Evolutionary conservation across 306 rosid genomes (phyloP), one percentile per base, ranked within the genome.

Genomic region (Castanea sativa): DNA sequence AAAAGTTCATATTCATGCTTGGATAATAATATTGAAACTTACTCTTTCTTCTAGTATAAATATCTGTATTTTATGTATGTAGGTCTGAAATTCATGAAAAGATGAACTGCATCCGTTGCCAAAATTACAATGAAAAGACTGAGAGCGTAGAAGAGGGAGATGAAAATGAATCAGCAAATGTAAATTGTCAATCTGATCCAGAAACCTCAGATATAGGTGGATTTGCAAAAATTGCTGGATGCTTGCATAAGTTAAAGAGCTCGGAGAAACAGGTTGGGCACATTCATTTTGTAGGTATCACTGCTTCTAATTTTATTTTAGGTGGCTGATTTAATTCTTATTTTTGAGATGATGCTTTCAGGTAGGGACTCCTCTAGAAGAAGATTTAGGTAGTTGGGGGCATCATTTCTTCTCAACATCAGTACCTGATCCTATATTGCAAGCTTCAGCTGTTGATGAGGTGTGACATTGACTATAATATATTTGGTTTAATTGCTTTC

Each of bases 401-500:
- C 99, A 94, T 86, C 99, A 94, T 86, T 92, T 88, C 77, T 79
- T 38, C 83, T 79, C 99, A 70, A 65, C 87, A 55, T 82, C 99
- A 56, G 97, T 92, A 20, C 99, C 99, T 3, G 99, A 94, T 86
- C 69, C 88, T 74, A 91, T 92, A 71, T 87, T 94, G 64, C 99
- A 90, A 89, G 95, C 92, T 87, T 91, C 99, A 79, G 95, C 97
- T 25, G 99, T 95, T 12, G 95, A 91, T 86, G 97, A 92, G 97
- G 99, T 94, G 80, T 80, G 87, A 29, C 55, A 45, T 59, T 69
- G 45, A 78, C 73, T 79, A 13, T 73, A 41, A 30, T 20, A 43
- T 55, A 59, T 73, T 61, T 68, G 35, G 30, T 25, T 38, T 78
- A 14, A 68, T 57, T 25, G 52, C 32, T 23, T 63, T 35, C 38